Percentiles rank a stretch among this genome's conserved stretches.
Evolutionary conservation across 768 basidiomycete genomes (phyloP).

Genomic region (Myochromella boudieri): DNA sequence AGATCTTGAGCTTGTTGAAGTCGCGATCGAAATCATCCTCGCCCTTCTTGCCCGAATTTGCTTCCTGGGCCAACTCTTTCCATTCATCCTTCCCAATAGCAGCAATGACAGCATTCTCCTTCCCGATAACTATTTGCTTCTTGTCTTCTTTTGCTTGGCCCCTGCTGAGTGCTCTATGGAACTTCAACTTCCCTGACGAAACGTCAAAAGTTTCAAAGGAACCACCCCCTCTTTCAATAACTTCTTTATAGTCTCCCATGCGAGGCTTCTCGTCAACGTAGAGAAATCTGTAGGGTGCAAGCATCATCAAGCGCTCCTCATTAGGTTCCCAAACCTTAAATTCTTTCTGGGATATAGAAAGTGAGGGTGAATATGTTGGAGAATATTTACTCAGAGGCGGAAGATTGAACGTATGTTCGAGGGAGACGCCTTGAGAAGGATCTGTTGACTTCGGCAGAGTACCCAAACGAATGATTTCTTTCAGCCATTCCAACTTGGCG

Average conservation of each 20-base stretch:
- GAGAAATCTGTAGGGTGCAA: conserved; percentile 55
- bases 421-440: conserved; percentile 30
- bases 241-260: conserved; percentile 49
- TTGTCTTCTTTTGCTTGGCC: conserved; percentile 51
- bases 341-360: conserved; percentile 47
- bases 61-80: conserved; percentile 51
- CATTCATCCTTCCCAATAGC: conserved; percentile 57
- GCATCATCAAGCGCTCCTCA: conserved; percentile 57
- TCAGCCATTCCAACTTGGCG: conserved; percentile 69
- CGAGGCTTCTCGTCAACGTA: conserved; percentile 57
- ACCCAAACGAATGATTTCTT: conserved; percentile 56
- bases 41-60: conserved; percentile 59
- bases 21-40: conserved; percentile 78
- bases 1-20: conserved; percentile 74
- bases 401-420: conserved; percentile 52
- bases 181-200: conserved; percentile 44
- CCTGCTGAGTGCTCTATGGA: conserved; percentile 51
- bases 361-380: conserved; percentile 53
- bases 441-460: conserved; percentile 31
- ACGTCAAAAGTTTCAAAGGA: conserved; percentile 64
- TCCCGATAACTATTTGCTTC: conserved; percentile 52
- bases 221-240: conserved; percentile 58
- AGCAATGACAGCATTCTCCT: conserved; percentile 42
- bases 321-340: conserved; percentile 67
- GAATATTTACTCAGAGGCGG: conserved; percentile 56